Evolutionary conservation across 176 grass and related monocot species (phyloP).

Genomic region (Musa beccarii): DNA sequence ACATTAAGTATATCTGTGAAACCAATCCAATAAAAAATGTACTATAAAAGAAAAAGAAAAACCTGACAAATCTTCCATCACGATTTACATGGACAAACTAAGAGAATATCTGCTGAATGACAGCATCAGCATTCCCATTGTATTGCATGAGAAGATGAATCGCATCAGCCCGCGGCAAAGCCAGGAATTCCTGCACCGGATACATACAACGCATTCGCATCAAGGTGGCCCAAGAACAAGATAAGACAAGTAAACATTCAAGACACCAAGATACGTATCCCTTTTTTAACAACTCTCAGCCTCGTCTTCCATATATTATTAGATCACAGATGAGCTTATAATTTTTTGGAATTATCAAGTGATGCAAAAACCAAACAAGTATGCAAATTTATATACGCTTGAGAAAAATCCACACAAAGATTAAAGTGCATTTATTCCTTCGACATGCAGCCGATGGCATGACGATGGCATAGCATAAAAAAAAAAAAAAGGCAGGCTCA

Average conservation of each 20-base stretch:
- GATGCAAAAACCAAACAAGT: no score
- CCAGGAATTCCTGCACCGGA: slow-evolving; percentile 70
- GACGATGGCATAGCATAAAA: no score
- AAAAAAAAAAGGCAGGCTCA: no score
- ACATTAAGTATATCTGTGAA: not conserved
- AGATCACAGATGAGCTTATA: no score
- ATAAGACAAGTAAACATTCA: not conserved
- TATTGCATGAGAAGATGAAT: slow-evolving; percentile 91
- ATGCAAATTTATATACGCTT: no score
- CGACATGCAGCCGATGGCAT: no score
- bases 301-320: no score
- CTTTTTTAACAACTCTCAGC: no score
- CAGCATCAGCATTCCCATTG: slow-evolving; percentile 73
- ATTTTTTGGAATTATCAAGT: no score
- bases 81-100: slow-evolving; percentile 33
- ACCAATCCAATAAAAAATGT: not conserved
- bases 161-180: slow-evolving; percentile 80
- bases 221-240: no score
- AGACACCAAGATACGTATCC: not conserved
- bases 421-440: no score
- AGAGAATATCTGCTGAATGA: slow-evolving; percentile 94
- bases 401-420: no score
- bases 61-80: not conserved
- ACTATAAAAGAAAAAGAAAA: not conserved
- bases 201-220: not conserved